phyloP scores from a whole-genome alignment of 805 yeast genomes.

The Saccharomycopsis sp. region DNA sequence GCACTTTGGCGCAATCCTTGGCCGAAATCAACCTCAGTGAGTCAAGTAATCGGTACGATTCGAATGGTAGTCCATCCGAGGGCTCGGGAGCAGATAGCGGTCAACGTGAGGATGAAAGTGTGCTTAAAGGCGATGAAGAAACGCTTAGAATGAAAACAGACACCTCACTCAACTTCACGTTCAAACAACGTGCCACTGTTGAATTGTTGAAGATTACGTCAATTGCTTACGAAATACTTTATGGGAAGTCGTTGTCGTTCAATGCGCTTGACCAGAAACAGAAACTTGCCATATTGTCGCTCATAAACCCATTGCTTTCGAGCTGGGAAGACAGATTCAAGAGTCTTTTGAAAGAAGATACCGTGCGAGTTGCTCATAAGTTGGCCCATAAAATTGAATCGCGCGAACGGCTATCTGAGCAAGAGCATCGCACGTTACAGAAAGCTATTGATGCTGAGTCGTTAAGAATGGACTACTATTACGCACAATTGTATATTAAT shows the following conservation, averaged over 20 bases:
- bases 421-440: slow-evolving; percentile 30
- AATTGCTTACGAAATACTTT: slow-evolving; percentile 77
- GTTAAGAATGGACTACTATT: slow-evolving; percentile 73
- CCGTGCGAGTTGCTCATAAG: slow-evolving; percentile 32
- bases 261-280: slow-evolving; percentile 47
- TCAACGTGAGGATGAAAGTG: slow-evolving; percentile 23
- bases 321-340: slow-evolving; percentile 69
- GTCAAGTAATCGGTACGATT: slow-evolving; percentile 28
- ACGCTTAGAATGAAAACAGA: slow-evolving; percentile 21
- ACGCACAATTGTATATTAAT: slow-evolving; percentile 76
- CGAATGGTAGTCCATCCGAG: slow-evolving; percentile 1
- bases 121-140: slow-evolving; percentile 29
- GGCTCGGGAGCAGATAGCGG: slow-evolving; percentile 4
- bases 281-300: slow-evolving; percentile 61
- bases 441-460: slow-evolving; percentile 56
- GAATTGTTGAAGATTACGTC: slow-evolving; percentile 75
- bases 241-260: slow-evolving; percentile 41
- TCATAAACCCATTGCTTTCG: slow-evolving; percentile 69
- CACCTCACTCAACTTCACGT: slow-evolving; percentile 45
- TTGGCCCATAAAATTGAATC: slow-evolving; percentile 20
- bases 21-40: slow-evolving; percentile 58
- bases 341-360: slow-evolving; percentile 35
- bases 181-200: slow-evolving; percentile 65
- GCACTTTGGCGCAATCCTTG: slow-evolving; percentile 69
- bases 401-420: slow-evolving; percentile 23